Conservation (phyloP, 2,329 filamentous ascomycete genomes). For the Monosporascus sp. region DNA sequence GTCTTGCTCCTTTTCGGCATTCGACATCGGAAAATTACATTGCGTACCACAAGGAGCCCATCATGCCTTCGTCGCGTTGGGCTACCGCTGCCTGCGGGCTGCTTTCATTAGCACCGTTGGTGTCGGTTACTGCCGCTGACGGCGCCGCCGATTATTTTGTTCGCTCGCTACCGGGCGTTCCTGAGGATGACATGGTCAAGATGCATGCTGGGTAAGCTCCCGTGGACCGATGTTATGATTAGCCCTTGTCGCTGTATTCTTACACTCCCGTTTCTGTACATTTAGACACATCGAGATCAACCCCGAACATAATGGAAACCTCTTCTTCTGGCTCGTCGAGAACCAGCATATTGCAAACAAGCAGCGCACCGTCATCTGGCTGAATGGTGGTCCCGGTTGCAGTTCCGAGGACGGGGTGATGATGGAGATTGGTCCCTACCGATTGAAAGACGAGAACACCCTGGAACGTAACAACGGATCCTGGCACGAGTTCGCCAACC, state of each 20-base stretch:
- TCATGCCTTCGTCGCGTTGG: conserved; percentile 16
- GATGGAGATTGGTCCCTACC: conserved; percentile 94
- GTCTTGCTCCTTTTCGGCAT: not conserved
- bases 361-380: conserved; percentile 89
- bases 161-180: conserved; percentile 75
- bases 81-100: conserved; percentile 18
- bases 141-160: conserved; percentile 87
- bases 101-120: conserved; percentile 40
- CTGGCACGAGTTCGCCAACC: conserved; percentile 96
- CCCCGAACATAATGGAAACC: conserved; percentile 78
- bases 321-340: conserved; percentile 98
- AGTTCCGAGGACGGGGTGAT: conserved; percentile 94
- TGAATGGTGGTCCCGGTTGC: conserved; percentile 95
- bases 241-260: not conserved
- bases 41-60: not conserved
- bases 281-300: conserved; percentile 85
- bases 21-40: not conserved
- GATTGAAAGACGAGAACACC: conserved; percentile 67
- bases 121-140: conserved; percentile 31
- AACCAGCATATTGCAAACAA: conserved; percentile 92
- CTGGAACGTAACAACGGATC: conserved; percentile 85
- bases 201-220: conserved; percentile 91
- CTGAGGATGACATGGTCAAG: conserved; percentile 73
- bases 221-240: too few species aligned
- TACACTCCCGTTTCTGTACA: conserved; percentile 1